Conservation (phyloP, 257 asterid genomes). For the Nemophila menziesii region DNA sequence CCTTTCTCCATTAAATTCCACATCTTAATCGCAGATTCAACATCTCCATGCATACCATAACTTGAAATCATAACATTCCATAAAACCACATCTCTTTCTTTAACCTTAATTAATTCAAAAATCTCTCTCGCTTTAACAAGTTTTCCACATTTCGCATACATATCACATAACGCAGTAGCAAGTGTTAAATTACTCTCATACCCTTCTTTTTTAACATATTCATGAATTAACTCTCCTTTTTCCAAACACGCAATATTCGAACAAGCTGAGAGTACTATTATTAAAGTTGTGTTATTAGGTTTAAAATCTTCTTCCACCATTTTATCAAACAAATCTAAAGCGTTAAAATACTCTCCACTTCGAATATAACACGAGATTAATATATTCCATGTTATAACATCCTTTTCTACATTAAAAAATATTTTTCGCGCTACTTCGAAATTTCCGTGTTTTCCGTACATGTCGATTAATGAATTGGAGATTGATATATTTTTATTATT, state of each 20-base stretch:
- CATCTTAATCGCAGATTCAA: slow-evolving; percentile 35
- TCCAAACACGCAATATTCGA: slow-evolving; percentile 41
- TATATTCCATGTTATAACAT: slow-evolving; percentile 52
- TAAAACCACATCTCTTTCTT: slow-evolving; percentile 43
- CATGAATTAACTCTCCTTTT: slow-evolving; percentile 40
- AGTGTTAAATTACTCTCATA: slow-evolving; percentile 27
- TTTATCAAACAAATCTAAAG: slow-evolving; percentile 36
- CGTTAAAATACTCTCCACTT: slow-evolving; percentile 34
- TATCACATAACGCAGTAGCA: slow-evolving; percentile 56
- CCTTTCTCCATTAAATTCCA: slow-evolving; percentile 47
- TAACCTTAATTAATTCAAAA: slow-evolving; percentile 34
- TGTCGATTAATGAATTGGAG: slow-evolving; percentile 53
- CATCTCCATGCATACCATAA: slow-evolving; percentile 68
- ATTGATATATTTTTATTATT: slow-evolving; percentile 30
- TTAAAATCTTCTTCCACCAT: slow-evolving; percentile 36
- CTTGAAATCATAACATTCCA: slow-evolving; percentile 78
- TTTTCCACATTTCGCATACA: slow-evolving; percentile 77
- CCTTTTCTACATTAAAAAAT: slow-evolving; percentile 28
- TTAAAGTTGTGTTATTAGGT: slow-evolving; percentile 50
- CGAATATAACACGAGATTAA: slow-evolving; percentile 42
- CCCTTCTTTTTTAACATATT: slow-evolving; percentile 32
- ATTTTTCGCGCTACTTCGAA: slow-evolving; percentile 29
- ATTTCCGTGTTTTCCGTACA: slow-evolving; percentile 55
- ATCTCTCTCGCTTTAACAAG: slow-evolving; percentile 41
- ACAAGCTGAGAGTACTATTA: slow-evolving; percentile 52